phyloP scores from a whole-genome alignment of 2,329 filamentous ascomycete species.

The Dothiorella sarmentorum region DNA sequence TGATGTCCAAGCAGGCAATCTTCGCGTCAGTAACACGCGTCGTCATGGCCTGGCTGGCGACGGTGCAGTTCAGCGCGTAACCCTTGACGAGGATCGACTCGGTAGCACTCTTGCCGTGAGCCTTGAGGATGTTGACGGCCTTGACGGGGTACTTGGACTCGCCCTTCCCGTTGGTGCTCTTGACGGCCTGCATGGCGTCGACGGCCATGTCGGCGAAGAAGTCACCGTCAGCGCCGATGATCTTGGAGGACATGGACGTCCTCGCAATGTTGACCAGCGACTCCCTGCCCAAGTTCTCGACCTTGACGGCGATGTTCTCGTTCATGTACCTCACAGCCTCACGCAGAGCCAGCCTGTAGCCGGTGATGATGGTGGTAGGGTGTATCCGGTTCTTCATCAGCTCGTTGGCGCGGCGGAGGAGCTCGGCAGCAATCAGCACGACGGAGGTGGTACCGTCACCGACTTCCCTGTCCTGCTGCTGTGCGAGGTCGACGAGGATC shows the following conservation, averaged over 20 bases:
- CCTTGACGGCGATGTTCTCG: conserved; percentile 95
- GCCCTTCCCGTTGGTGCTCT: conserved; percentile 83
- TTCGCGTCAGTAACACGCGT: conserved; percentile 90
- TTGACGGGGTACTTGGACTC: conserved; percentile 98
- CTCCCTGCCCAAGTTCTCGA: conserved; percentile 85
- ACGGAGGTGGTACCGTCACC: conserved; percentile 98
- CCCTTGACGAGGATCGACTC: conserved; percentile 93
- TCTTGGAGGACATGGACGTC: conserved; percentile 99
- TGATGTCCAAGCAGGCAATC: conserved; percentile 96
- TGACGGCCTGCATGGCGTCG: conserved; percentile 92
- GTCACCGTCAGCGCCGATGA: conserved; percentile 91
- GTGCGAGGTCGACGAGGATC: conserved; percentile 94
- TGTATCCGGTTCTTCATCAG: conserved; percentile 99
- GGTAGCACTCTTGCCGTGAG: conserved; percentile 85
- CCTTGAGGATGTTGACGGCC: conserved; percentile 97
- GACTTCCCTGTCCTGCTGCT: conserved; percentile 98
- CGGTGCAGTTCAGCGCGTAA: conserved; percentile 97
- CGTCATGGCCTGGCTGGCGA: conserved; percentile 96
- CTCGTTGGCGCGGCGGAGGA: conserved; percentile 90
- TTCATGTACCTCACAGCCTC: conserved; percentile 99
- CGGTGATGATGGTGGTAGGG: conserved; percentile 98
- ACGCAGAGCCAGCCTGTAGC: conserved; percentile 89
- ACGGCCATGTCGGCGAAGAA: conserved; percentile 98
- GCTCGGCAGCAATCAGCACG: conserved; percentile 93
- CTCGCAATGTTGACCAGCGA: conserved; percentile 93